Percentiles rank a stretch among this genome's conserved stretches.
These are phyloP conservation scores for Ceratocystiopsis sp. DNA, from an alignment of 2,329 filamentous ascomycete species.

Conservation along the genomic window DNA sequence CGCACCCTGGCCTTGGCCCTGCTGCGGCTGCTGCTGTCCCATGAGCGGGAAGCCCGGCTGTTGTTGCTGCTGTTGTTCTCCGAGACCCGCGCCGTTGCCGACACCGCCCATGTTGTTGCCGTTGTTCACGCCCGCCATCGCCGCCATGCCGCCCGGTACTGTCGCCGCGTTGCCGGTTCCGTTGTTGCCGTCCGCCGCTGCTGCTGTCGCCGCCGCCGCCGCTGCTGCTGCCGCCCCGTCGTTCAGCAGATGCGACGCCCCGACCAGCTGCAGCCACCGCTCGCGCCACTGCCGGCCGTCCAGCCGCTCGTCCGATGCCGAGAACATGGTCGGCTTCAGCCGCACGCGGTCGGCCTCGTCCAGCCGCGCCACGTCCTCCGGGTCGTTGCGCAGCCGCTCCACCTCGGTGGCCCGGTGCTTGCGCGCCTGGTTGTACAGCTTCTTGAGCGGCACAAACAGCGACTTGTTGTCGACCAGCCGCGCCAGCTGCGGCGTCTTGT, in stretches of 20 bases:
- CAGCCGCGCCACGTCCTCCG: slow-evolving; percentile 29
- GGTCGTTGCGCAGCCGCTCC: slow-evolving; percentile 27
- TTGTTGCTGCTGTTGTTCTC: slow-evolving; percentile 2
- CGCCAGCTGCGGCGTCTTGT: slow-evolving; percentile 22
- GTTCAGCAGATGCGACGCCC: slow-evolving; percentile 11
- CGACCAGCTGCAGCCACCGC: slow-evolving; percentile 33
- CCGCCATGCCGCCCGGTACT: too few species aligned
- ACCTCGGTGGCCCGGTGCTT: slow-evolving; percentile 35
- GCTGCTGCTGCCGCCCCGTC: not conserved
- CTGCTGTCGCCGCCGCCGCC: not conserved
- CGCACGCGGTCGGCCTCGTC: slow-evolving; percentile 31
- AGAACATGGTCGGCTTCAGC: slow-evolving; percentile 27
- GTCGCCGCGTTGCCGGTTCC: too few species aligned
- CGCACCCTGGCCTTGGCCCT: not conserved
- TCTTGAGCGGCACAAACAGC: slow-evolving; percentile 36
- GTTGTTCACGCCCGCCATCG: too few species aligned
- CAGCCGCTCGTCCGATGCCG: slow-evolving; percentile 26
- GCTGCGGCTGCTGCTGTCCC: not conserved
- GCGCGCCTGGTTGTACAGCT: slow-evolving; percentile 33
- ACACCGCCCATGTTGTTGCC: slow-evolving; percentile 2
- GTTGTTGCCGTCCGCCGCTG: not conserved
- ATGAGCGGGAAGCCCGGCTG: not conserved
- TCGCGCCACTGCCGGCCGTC: slow-evolving; percentile 30
- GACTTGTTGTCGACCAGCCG: slow-evolving; percentile 28
- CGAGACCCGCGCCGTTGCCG: too few species aligned